phyloP scores from a whole-genome alignment of 768 basidiomycete genomes.

The Lactifluus piperatus region DNA sequence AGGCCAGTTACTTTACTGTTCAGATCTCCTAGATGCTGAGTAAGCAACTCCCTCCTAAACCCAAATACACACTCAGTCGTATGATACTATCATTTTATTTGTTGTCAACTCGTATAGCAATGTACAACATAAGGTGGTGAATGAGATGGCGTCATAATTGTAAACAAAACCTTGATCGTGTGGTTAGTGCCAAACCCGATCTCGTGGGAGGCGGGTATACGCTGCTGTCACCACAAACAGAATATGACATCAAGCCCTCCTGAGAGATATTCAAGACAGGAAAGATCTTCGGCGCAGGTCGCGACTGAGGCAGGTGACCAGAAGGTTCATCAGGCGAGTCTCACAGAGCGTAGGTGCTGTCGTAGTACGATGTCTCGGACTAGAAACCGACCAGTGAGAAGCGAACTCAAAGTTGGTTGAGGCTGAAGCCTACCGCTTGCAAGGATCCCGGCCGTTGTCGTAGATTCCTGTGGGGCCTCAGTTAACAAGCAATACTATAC shows the following conservation, averaged over 20 bases:
- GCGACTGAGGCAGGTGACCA: not conserved
- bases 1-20: not conserved
- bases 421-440: conserved; percentile 47
- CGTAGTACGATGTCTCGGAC: conserved; percentile 20
- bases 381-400: conserved; percentile 8
- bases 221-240: not conserved
- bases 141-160: conserved; percentile 3
- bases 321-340: conserved; percentile 8
- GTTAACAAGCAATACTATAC: not conserved
- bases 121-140: not conserved
- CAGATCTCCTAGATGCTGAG: not conserved
- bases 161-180: not conserved
- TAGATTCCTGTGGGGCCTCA: conserved; percentile 40
- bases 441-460: conserved; percentile 67
- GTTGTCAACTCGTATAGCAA: not conserved
- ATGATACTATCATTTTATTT: not conserved
- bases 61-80: not conserved
- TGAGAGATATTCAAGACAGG: not conserved
- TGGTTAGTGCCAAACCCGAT: not conserved
- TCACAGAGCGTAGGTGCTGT: conserved; percentile 17
- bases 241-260: not conserved
- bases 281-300: not conserved
- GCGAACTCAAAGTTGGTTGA: not conserved
- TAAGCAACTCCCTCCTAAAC: conserved; percentile 3
- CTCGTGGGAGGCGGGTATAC: not conserved